Evolutionary conservation across 768 basidiomycete genomes (phyloP).

Genomic region (Tylopilus rubrobrunneus): DNA sequence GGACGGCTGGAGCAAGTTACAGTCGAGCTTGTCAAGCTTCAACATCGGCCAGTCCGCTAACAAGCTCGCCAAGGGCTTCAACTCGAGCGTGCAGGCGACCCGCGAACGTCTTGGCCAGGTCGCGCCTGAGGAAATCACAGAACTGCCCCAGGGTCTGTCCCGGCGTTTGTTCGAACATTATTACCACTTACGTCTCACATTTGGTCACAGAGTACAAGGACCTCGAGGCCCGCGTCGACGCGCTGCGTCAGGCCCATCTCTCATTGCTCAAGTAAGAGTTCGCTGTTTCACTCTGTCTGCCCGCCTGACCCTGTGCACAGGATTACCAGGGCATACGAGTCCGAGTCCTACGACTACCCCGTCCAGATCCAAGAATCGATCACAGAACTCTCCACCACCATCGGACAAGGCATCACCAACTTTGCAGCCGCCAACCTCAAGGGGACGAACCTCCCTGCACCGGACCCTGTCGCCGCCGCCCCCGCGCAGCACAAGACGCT

Average conservation of each 20-base stretch:
- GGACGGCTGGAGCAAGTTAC: slow-evolving; percentile 65
- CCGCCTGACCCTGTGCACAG: slow-evolving; percentile 33
- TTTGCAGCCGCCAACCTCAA: slow-evolving; percentile 88
- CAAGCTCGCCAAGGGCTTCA: slow-evolving; percentile 77
- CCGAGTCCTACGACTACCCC: slow-evolving; percentile 87
- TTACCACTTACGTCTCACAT: neutral
- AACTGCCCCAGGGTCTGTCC: slow-evolving; percentile 72
- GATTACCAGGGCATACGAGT: slow-evolving; percentile 85
- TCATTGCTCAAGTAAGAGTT: slow-evolving; percentile 68
- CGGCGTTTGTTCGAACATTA: neutral
- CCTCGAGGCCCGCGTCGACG: slow-evolving; percentile 92
- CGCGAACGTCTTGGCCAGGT: slow-evolving; percentile 88
- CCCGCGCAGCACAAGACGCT: slow-evolving; percentile 87
- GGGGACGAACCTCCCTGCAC: slow-evolving; percentile 81
- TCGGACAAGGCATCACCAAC: slow-evolving; percentile 72
- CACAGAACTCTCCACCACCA: slow-evolving; percentile 62
- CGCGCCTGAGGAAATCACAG: slow-evolving; percentile 90
- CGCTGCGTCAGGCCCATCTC: slow-evolving; percentile 74
- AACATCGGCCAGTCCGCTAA: slow-evolving; percentile 74
- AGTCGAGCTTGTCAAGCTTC: slow-evolving; percentile 55
- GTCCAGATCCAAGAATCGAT: slow-evolving; percentile 83
- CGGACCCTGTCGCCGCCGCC: slow-evolving; percentile 52
- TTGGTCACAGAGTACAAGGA: slow-evolving; percentile 83
- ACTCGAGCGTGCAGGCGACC: slow-evolving; percentile 80
- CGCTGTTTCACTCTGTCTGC: no score